phyloP scores from a whole-genome alignment of 2,329 filamentous ascomycete species.

The Ophiostoma montium region DNA sequence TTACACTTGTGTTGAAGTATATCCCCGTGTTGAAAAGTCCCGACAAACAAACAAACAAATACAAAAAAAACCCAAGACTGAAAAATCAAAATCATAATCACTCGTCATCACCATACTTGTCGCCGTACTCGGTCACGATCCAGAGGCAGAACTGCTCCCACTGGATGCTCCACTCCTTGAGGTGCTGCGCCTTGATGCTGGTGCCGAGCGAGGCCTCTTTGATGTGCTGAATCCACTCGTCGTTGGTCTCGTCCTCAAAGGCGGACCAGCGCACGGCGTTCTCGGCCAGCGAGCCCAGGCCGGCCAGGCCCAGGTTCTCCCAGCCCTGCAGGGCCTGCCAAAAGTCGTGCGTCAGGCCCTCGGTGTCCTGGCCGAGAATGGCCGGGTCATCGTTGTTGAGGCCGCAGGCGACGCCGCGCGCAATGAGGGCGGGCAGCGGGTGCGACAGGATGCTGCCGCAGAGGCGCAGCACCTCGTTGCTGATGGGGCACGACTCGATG shows the following conservation, averaged over 20 bases:
- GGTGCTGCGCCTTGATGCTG: slow-evolving; percentile 53
- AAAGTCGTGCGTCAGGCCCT: slow-evolving; percentile 81
- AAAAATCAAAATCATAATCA: slow-evolving; percentile 8
- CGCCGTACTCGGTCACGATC: slow-evolving; percentile 65
- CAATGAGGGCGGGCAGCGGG: slow-evolving; percentile 68
- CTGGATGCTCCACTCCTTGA: slow-evolving; percentile 65
- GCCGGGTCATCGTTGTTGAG: slow-evolving; percentile 83
- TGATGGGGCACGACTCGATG: slow-evolving; percentile 81
- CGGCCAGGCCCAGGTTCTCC: slow-evolving; percentile 80
- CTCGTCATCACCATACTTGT: slow-evolving; percentile 39
- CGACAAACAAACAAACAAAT: neutral
- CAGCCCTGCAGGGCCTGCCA: slow-evolving; percentile 88
- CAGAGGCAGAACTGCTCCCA: slow-evolving; percentile 89
- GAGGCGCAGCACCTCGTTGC: slow-evolving; percentile 49
- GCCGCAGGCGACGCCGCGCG: slow-evolving; percentile 69
- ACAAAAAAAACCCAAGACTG: neutral
- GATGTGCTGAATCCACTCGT: slow-evolving; percentile 60
- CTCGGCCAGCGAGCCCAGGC: slow-evolving; percentile 74
- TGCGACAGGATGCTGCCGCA: slow-evolving; percentile 16
- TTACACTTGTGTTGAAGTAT: neutral
- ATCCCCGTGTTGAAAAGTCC: neutral
- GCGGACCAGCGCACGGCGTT: slow-evolving; percentile 85
- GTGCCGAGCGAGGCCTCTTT: slow-evolving; percentile 59
- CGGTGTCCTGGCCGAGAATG: slow-evolving; percentile 69
- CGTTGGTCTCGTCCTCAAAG: slow-evolving; percentile 62